Evolutionary conservation across 768 basidiomycete genomes (phyloP).

Genomic region (Saitozyma sp.): DNA sequence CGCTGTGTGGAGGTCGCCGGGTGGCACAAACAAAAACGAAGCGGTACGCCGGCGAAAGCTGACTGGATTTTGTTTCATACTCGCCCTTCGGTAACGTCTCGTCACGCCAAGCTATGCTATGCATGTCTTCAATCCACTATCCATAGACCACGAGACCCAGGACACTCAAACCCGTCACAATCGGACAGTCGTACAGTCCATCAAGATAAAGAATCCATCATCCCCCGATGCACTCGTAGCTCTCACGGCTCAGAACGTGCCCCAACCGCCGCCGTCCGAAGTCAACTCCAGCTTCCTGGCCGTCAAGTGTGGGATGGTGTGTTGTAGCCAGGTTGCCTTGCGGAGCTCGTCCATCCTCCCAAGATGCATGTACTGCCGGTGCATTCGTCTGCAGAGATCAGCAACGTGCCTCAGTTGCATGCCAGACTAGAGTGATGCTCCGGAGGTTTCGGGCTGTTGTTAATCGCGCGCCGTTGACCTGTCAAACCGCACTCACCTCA

Average conservation of each 20-base stretch:
- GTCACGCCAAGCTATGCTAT: no score
- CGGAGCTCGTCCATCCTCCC: conserved; percentile 88
- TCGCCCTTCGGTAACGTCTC: no score
- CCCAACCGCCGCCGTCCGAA: conserved; percentile 92
- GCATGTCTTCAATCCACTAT: no score
- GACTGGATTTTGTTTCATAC: no score
- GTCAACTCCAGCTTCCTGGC: conserved; percentile 84
- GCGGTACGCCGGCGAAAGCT: no score
- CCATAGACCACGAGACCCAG: no score
- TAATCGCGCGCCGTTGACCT: background rate
- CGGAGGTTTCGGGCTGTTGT: background rate
- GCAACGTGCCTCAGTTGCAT: background rate
- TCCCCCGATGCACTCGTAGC: no score
- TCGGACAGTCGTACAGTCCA: no score
- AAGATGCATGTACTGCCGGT: conserved; percentile 80
- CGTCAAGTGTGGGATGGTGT: conserved; percentile 83
- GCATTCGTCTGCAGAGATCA: conserved; percentile 66
- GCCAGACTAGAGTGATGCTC: background rate
- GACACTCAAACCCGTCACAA: no score
- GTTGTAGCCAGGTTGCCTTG: conserved; percentile 77
- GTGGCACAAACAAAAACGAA: no score
- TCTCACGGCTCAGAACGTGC: conserved; percentile 2
- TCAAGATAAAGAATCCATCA: no score
- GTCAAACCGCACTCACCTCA: conserved; percentile 63
- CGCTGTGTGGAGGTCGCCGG: no score